Evolutionary conservation across 345 rosid species (phyloP).

Genomic region (Populus simonii): DNA sequence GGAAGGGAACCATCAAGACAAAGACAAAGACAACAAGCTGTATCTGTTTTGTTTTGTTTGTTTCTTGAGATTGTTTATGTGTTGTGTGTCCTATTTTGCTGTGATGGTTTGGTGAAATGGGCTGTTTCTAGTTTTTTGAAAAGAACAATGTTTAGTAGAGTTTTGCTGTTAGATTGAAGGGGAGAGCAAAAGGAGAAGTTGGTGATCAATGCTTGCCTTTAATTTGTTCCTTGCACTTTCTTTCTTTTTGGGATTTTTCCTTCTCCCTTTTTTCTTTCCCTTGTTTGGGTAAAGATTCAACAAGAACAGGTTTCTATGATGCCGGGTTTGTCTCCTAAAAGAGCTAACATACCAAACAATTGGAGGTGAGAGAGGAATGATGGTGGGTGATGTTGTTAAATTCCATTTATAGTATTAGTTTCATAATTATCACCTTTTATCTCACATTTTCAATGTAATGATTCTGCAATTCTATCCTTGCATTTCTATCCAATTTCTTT

Average conservation of each 20-base stretch:
- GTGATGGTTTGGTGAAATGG: not conserved
- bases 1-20: conserved; percentile 5
- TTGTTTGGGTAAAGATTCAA: conserved; percentile 2
- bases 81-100: not conserved
- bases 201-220: conserved; percentile 14
- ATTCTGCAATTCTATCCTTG: not conserved
- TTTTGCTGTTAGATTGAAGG: conserved; percentile 14
- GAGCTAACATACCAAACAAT: conserved; percentile 60
- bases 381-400: conserved; percentile 16
- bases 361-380: conserved; percentile 43
- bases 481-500: not conserved
- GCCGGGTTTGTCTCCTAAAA: conserved; percentile 63
- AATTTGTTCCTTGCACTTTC: conserved; percentile 13
- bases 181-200: conserved; percentile 14
- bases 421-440: not conserved
- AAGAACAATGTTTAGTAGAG: not conserved
- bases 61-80: not conserved
- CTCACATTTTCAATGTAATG: not conserved
- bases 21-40: conserved; percentile 3
- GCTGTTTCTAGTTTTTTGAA: not conserved
- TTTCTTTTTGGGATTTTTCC: not conserved
- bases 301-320: conserved; percentile 25
- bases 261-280: not conserved
- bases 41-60: not conserved
- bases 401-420: conserved; percentile 36